Conservation (phyloP, 805 yeast species). For the Blastobotrys mokoenaii region DNA sequence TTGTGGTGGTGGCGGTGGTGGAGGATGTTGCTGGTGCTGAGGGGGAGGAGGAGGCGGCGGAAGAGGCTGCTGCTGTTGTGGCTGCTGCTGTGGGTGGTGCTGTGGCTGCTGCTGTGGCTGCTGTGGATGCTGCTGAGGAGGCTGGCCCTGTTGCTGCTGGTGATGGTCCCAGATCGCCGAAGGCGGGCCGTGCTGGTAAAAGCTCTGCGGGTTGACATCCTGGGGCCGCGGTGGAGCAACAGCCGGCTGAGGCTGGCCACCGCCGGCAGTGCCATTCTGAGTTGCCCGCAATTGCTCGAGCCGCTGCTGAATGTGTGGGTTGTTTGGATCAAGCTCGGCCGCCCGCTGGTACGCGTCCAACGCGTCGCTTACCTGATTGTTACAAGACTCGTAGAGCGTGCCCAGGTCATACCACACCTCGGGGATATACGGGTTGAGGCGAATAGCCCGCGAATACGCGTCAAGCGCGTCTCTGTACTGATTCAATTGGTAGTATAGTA, state of each 20-base stretch:
- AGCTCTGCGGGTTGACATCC: constrained; percentile 54
- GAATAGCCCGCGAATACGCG: constrained; percentile 93
- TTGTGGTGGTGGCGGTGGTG: constrained; percentile 18
- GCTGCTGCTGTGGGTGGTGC: constrained; percentile 14
- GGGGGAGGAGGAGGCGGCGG: constrained; percentile 13
- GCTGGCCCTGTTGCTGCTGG: constrained; percentile 16
- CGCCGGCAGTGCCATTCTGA: constrained; percentile 16
- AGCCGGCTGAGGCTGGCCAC: constrained; percentile 7
- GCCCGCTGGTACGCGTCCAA: constrained; percentile 96
- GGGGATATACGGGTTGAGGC: constrained; percentile 89
- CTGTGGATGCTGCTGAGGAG: constrained; percentile 14
- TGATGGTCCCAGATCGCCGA: constrained; percentile 32
- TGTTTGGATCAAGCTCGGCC: constrained; percentile 87
- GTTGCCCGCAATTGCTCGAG: constrained; percentile 59
- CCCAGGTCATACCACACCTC: constrained; percentile 99
- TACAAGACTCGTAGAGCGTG: constrained; percentile 93
- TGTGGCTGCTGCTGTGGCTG: constrained; percentile 16
- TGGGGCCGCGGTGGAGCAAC: constrained; percentile 49
- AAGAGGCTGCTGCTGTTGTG: constrained; percentile 14
- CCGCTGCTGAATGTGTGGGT: constrained; percentile 89
- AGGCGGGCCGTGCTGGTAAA: constrained; percentile 51
- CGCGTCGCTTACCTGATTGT: constrained; percentile 90
- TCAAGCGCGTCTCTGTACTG: constrained; percentile 96
- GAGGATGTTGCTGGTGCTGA: constrained; percentile 15
- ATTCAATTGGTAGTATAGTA: constrained; percentile 87